Conservation (phyloP, 306 rosid species). For the Myrica gale region DNA sequence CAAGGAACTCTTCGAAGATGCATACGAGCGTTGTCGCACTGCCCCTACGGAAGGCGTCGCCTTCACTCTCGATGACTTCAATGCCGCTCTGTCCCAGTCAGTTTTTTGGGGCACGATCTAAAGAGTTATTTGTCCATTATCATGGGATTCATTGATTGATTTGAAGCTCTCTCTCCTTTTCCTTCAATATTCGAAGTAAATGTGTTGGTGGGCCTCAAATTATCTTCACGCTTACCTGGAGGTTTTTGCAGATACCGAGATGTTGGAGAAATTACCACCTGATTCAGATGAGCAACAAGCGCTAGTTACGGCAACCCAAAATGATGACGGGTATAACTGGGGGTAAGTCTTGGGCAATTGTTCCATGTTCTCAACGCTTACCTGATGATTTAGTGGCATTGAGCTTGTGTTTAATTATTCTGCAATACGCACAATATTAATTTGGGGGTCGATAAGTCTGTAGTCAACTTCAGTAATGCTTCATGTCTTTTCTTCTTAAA, state of each 20-base stretch:
- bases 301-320: slow-evolving; percentile 69
- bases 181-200: slow-evolving; percentile 24
- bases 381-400: slow-evolving; percentile 36
- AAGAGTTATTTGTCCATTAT: slow-evolving; percentile 3
- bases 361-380: slow-evolving; percentile 14
- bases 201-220: not conserved
- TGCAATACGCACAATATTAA: slow-evolving; percentile 5
- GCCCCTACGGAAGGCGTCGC: too few relatives aligned
- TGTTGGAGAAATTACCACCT: slow-evolving; percentile 71
- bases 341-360: slow-evolving; percentile 53
- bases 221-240: not conserved
- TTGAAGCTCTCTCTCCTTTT: slow-evolving; percentile 9
- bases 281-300: slow-evolving; percentile 93
- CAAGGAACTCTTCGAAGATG: too few relatives aligned
- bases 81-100: slow-evolving; percentile 4
- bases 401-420: slow-evolving; percentile 20
- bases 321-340: slow-evolving; percentile 88
- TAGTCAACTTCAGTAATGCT: slow-evolving; percentile 19
- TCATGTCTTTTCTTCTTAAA: slow-evolving; percentile 23
- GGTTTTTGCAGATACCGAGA: slow-evolving; percentile 54
- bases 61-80: too few relatives aligned
- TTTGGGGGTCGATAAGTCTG: not conserved
- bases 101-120: not conserved
- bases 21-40: too few relatives aligned
- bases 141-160: slow-evolving; percentile 1